Evolutionary conservation across 1,139 yeast genomes (phyloP), one percentile per base, ranked within the genome.

Genomic region (Candida pseudoviswanathii): DNA sequence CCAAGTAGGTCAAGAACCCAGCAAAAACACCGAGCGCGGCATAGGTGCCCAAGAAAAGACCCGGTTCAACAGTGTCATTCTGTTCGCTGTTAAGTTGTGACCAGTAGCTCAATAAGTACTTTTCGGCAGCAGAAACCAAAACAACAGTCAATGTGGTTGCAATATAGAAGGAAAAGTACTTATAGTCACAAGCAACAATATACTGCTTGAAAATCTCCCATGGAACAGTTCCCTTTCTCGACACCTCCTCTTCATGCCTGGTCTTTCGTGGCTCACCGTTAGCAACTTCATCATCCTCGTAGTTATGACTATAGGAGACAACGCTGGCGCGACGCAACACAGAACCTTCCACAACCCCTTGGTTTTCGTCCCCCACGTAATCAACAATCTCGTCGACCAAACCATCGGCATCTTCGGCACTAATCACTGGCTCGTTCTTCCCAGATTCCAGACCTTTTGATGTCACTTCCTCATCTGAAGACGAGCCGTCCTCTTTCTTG

Each of bases 41-140:
- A 51, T 70, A 72, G 3, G 60, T 33, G 5, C 62, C 53, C 48
- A 72, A 63, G 53, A 57, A 71, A 61, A 58, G 0, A 51, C 51
- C 1, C 73, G 63, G 4, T 57, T 37, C 21, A 62, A 62, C 63
- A 22, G 57, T 56, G 37, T 44, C 44, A 6, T 70, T 71, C 8
- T 55, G 54, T 21, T 54, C 54, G 16, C 62, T 54, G 51, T 73
- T 73, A 16, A 56, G 54, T 49, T 71, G 74, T 1, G 78, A 71
- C 78, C 78, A 73, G 41, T 59, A 55, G 50, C 70, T 72, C 54
- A 73, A 63, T 10, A 69, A 55, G 49, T 66, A 69, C 43, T 66
- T 68, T 36, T 68, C 71, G n/a, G 59, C 48, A 46, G 72, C 62
- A 9, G 61, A 53, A 37, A 62, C 54, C 24, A 61, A 52, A 11